Evolutionary conservation across 2,329 filamentous ascomycete genomes (phyloP), one percentile per base, ranked within the genome.

Genomic region (Rhynchosporium agropyri): DNA sequence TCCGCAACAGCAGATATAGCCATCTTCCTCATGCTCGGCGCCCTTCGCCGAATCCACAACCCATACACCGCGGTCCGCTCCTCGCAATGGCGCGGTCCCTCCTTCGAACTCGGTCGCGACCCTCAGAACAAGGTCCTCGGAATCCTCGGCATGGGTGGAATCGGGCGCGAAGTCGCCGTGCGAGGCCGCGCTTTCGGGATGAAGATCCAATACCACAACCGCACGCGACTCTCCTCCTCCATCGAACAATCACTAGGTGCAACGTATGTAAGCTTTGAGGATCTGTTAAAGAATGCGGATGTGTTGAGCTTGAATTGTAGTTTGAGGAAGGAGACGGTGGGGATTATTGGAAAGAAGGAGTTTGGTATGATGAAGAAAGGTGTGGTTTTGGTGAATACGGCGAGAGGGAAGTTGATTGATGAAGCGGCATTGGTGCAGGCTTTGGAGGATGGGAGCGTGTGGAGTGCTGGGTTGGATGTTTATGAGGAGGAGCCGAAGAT

Each of bases 71-170:
- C 82, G 10, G 78, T 94, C 7, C 85, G 91, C 26, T 77, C 80
- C 26, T 85, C 86, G 0, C 77, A 84, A 63, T 96, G 89, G 89
- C 81, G 85, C 40, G 71, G 70, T 4, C 15, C 63, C 9, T 48
- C 88, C 86, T 2, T 71, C 74, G 33, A 78, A 79, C 4, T 76
- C 76, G n/a, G 81, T 80, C 0, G 89, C 73, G 90, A 95, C 72
- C 90, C 90, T 0, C 80, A 89, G 72, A 87, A 87, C 40, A 94
- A 93, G 75, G 77, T 86, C 1, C 80, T 96, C 4, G 91, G 91
- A 0, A 91, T 95, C 63, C 76, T 95, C 36, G 91, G 91, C 4
- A 93, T 95, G 90, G 91, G 91, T 26, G 90, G 90, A 3, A 95
- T 95, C 65, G 91, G 91, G 0, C 80, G 86, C 33, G 90, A 91